Percentiles rank a stretch among this genome's conserved stretches.
Conservation (phyloP, 2,329 filamentous ascomycete genomes). For the Fusarium sp. region DNA sequence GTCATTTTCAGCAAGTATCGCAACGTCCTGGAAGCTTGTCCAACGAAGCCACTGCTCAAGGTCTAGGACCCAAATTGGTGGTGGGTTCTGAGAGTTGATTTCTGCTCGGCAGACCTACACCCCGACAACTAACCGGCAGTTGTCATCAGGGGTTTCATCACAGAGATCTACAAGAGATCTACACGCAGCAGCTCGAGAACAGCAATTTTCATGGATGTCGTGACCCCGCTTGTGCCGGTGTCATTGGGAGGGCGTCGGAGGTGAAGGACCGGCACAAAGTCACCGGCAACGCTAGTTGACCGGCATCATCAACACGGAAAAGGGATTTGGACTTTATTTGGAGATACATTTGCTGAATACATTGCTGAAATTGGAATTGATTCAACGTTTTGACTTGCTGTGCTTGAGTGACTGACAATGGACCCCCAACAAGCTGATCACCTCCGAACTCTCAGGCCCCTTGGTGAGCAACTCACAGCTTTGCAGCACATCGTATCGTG, state of each 20-base stretch:
- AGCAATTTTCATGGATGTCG: too few relatives aligned
- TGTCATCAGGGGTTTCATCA: neutral
- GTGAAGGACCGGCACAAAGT: neutral
- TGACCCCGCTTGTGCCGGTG: neutral
- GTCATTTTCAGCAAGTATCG: neutral
- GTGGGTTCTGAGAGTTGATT: neutral
- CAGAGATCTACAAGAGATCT: neutral
- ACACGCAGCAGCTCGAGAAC: neutral
- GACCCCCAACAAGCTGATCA: neutral
- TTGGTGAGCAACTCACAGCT: neutral
- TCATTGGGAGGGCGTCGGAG: neutral
- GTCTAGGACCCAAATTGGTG: neutral
- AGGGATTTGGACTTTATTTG: neutral
- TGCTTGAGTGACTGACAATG: neutral
- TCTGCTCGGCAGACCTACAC: neutral
- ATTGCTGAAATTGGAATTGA: neutral
- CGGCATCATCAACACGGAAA: neutral
- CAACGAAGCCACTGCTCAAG: neutral
- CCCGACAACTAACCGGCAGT: fast-evolving
- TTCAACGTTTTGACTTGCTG: neutral
- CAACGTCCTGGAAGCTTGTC: neutral
- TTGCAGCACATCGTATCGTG: neutral
- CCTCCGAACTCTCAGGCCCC: neutral
- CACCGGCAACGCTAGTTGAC: neutral
- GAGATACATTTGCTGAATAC: neutral